A percentile compares a stretch with the other conserved stretches of the same genome.
Conservation (phyloP, 768 basidiomycete species). For the Leccinum subtestaceum region DNA sequence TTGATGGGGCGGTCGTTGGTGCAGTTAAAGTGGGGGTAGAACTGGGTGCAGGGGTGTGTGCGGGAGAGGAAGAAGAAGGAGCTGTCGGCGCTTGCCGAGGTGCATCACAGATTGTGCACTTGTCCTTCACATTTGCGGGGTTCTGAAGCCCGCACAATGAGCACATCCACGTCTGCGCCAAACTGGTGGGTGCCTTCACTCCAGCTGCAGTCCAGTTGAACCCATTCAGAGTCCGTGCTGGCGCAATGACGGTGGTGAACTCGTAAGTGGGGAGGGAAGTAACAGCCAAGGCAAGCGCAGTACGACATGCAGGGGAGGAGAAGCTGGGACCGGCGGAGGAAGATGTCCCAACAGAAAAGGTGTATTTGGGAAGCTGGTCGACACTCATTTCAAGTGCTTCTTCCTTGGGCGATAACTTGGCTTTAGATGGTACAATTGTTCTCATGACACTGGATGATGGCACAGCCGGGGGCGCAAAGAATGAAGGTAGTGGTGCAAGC, state of each 20-base stretch:
- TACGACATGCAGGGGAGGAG: conserved; percentile 26
- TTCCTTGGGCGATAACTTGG: conserved; percentile 28
- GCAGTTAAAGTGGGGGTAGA: neutral
- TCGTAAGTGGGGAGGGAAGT: conserved; percentile 47
- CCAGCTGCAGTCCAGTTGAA: conserved; percentile 68
- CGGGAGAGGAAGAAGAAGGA: conserved; percentile 15
- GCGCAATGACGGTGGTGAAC: conserved; percentile 24
- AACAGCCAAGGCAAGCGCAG: conserved; percentile 39
- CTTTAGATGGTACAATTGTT: conserved; percentile 12
- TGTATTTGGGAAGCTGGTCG: conserved; percentile 36
- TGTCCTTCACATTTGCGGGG: conserved; percentile 36
- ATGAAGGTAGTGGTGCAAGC: conserved; percentile 10
- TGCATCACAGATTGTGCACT: conserved; percentile 46
- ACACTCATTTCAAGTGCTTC: conserved; percentile 29
- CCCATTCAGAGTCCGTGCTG: conserved; percentile 30
- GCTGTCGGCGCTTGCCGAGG: conserved; percentile 27
- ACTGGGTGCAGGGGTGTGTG: neutral
- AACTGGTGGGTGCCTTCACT: conserved; percentile 41
- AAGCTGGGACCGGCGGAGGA: conserved; percentile 22
- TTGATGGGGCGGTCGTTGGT: conserved; percentile 8
- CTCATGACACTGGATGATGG: neutral
- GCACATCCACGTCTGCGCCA: conserved; percentile 52
- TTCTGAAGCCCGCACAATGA: conserved; percentile 46
- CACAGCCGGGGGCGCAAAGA: conserved; percentile 31
- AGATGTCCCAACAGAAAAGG: conserved; percentile 22